Base-by-base conservation (phyloP, 495 filamentous ascomycete genomes). In the Lindgomyces ingoldianus region DNA sequence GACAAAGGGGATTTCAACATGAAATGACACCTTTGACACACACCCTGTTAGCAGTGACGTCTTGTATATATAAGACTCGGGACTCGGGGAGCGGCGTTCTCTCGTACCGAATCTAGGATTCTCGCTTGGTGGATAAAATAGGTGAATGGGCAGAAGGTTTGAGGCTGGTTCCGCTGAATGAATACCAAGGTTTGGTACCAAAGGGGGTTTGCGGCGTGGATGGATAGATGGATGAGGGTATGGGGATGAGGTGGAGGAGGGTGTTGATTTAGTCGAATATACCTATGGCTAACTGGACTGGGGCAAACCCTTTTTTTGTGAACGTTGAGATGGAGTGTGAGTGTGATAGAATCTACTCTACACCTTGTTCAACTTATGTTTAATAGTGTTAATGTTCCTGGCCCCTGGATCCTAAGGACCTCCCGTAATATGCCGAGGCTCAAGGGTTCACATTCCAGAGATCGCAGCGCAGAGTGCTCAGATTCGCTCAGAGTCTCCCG, bases 11-110 rank as follows among this genome's bases (percentile, higher is more conserved):
- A 22, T 8, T 18, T n/a, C 44, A 4, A 9, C 36, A 41, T 41
- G 36, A n/a, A 9, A 41, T 41, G 36, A 41, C 36, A 41, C n/a
- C n/a, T 41, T n/a, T 8, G 8, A 9, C 36, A n/a, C 36, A 9
- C 27, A 52, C 9, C 27, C 33, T 39, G 33, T 6, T 39, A 8
- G 29, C 51, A 29, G 21, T 55, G 51, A 30, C 30, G 51, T 41
- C 18, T 24, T 55, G 51, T 55, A 41, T 19, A 55, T 55, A 42
- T 55, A 41, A 52, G 51, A 55, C 50, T 55, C 51, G 29, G 51
- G 30, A 55, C 41, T 19, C 41, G 29, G 51, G 30, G 24, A 4
- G 30, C 16, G 51, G 51, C 51, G 51, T 55, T 55, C 44, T 47
- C 36, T 22, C 36, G 51, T 41, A 25, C 18, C 24, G 18, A 55